Percentiles rank a stretch among this genome's conserved stretches.
Conservation (phyloP, 352 stramenopile species). For the Phytophthora agathidicida region DNA sequence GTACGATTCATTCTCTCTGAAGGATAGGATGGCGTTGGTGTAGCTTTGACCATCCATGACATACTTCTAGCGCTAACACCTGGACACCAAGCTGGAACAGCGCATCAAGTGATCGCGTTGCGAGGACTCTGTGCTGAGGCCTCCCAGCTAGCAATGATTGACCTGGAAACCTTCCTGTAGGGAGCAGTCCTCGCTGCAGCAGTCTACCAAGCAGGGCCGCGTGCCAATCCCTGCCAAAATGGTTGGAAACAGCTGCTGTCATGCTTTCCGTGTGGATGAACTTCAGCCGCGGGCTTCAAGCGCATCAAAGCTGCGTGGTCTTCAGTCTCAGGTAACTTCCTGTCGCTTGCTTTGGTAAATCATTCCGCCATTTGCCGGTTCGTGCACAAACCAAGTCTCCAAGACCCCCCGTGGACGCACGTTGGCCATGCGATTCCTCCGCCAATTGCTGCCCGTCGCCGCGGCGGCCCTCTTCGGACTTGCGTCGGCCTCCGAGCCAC, state of each 20-base stretch:
- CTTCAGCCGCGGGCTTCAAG: conserved; percentile 25
- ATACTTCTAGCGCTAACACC: too few relatives aligned
- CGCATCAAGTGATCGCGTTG: too few relatives aligned
- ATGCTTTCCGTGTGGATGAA: conserved; percentile 27
- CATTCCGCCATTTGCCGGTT: conserved; percentile 27
- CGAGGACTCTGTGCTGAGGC: background rate
- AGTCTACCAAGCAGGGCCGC: too few relatives aligned
- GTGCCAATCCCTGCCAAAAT: background rate
- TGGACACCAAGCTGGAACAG: too few relatives aligned
- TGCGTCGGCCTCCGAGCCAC: conserved; percentile 6
- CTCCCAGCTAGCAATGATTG: too few relatives aligned
- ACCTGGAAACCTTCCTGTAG: too few relatives aligned
- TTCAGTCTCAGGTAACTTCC: conserved; percentile 9
- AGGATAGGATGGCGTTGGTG: too few relatives aligned
- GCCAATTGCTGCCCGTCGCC: conserved; percentile 16
- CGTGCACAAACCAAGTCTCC: conserved; percentile 3
- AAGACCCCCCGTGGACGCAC: background rate
- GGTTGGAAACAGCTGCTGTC: conserved; percentile 12
- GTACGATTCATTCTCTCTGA: too few relatives aligned
- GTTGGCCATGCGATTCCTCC: conserved; percentile 25
- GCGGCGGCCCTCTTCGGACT: conserved; percentile 4
- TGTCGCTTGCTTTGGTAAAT: background rate
- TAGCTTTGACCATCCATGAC: too few relatives aligned
- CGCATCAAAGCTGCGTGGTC: conserved; percentile 25
- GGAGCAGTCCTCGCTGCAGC: too few relatives aligned